Evolutionary conservation across 768 basidiomycete species (phyloP).

Genomic region (Neoboletus brunneissimus): DNA sequence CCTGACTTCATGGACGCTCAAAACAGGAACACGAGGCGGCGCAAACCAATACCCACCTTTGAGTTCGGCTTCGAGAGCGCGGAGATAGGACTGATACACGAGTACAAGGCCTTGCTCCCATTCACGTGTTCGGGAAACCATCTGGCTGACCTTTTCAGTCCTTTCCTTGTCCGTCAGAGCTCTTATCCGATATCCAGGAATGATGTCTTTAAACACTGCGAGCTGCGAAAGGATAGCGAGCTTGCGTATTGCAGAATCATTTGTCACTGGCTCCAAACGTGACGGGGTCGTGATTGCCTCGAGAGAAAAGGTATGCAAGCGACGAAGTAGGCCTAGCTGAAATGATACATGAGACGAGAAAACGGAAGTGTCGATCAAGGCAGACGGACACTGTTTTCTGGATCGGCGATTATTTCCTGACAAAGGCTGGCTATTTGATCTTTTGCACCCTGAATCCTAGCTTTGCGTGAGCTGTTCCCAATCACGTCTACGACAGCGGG

Average conservation of each 20-base stretch:
- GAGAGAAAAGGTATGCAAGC: slow-evolving; percentile 87
- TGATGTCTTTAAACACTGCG: slow-evolving; percentile 93
- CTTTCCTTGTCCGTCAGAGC: slow-evolving; percentile 87
- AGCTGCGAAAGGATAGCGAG: slow-evolving; percentile 87
- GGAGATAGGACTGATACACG: slow-evolving; percentile 87
- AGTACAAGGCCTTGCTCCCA: slow-evolving; percentile 93
- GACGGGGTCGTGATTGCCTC: slow-evolving; percentile 66
- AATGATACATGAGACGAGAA: slow-evolving; percentile 14
- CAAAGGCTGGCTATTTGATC: slow-evolving; percentile 93
- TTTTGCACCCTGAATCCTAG: slow-evolving; percentile 73
- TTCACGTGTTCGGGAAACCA: slow-evolving; percentile 85
- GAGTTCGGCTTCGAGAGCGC: slow-evolving; percentile 78
- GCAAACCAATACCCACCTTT: slow-evolving; percentile 50
- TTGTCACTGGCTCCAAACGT: slow-evolving; percentile 66
- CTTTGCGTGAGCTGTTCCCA: slow-evolving; percentile 58
- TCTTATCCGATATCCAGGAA: slow-evolving; percentile 95
- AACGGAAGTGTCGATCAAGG: background rate
- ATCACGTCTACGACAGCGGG: slow-evolving; percentile 74
- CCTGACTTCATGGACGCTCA: slow-evolving; percentile 46
- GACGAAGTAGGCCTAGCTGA: slow-evolving; percentile 84
- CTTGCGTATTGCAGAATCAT: slow-evolving; percentile 82
- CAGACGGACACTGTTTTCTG: slow-evolving; percentile 83
- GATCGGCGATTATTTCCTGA: slow-evolving; percentile 91
- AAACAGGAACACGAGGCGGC: slow-evolving; percentile 17
- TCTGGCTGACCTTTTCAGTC: slow-evolving; percentile 90